A percentile compares a stretch with the other conserved stretches of the same genome.
Conservation (phyloP, 169 alveolate species). For the Neospora caninum region DNA sequence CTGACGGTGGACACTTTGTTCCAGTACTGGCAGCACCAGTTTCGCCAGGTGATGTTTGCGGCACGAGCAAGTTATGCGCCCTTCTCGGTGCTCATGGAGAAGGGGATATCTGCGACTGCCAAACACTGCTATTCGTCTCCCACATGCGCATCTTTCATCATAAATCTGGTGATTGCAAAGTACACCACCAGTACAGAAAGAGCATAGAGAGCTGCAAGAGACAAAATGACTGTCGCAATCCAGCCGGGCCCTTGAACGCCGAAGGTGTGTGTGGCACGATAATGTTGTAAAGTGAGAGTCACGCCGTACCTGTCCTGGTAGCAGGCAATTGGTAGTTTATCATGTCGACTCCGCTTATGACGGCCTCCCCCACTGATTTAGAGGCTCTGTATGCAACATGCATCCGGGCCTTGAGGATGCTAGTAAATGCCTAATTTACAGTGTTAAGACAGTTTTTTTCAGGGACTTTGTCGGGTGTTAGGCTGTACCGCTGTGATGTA, state of each 20-base stretch:
- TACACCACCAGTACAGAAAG: conserved; percentile 28
- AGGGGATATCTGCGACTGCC: neutral
- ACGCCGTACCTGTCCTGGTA: neutral
- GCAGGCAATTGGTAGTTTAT: conserved; percentile 30
- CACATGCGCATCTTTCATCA: neutral
- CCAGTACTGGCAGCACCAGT: neutral
- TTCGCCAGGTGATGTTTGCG: too few relatives aligned
- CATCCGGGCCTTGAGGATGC: conserved; percentile 19
- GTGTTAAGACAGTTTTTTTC: neutral
- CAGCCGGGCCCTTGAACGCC: conserved; percentile 7
- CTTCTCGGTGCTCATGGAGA: too few relatives aligned
- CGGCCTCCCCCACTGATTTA: conserved; percentile 17
- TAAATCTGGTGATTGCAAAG: neutral
- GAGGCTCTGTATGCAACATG: neutral
- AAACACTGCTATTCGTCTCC: neutral
- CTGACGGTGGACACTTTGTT: conserved; percentile 57
- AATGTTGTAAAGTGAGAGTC: neutral
- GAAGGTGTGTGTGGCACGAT: neutral
- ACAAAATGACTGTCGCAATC: conserved; percentile 9
- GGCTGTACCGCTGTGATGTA: conserved; percentile 28
- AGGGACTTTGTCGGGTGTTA: neutral
- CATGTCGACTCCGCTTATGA: conserved; percentile 31
- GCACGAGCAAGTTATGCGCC: too few relatives aligned
- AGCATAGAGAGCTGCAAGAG: neutral
- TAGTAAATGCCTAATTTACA: neutral